Conservation (phyloP, 169 alveolate species). For the Ichthyophthirius multifiliis region DNA sequence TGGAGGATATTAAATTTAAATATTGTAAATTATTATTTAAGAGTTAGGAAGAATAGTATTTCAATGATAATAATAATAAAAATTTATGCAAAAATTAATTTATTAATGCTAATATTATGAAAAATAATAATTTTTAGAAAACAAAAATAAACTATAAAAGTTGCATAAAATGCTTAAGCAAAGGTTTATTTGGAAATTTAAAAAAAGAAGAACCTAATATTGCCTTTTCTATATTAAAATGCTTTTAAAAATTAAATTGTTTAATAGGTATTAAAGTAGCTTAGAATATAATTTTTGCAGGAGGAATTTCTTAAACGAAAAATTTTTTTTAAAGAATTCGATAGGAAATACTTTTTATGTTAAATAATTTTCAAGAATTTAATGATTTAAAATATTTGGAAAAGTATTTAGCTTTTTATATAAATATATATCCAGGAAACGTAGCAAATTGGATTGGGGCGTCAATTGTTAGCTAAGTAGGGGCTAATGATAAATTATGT, state of each 20-base stretch:
- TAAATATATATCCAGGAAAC: neutral
- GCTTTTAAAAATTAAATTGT: neutral
- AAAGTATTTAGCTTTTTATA: neutral
- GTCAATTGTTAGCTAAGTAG: neutral
- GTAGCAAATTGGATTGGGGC: neutral
- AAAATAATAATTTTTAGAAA: neutral
- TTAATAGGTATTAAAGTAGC: neutral
- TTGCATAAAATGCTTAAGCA: neutral
- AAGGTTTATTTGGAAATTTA: neutral
- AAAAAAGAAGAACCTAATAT: neutral
- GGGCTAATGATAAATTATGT: neutral
- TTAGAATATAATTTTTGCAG: neutral
- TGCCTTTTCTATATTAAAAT: neutral
- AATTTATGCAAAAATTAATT: neutral
- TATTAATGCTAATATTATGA: neutral
- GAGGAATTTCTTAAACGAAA: neutral
- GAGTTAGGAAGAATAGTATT: neutral
- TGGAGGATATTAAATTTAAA: constrained; percentile 17
- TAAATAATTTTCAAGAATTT: neutral
- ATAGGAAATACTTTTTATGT: neutral
- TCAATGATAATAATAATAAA: neutral
- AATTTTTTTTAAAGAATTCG: neutral
- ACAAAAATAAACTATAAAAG: neutral
- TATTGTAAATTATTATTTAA: constrained; percentile 8
- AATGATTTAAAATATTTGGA: neutral